phyloP scores from a whole-genome alignment of 768 basidiomycete species.

The Rhodocollybia butyracea region DNA sequence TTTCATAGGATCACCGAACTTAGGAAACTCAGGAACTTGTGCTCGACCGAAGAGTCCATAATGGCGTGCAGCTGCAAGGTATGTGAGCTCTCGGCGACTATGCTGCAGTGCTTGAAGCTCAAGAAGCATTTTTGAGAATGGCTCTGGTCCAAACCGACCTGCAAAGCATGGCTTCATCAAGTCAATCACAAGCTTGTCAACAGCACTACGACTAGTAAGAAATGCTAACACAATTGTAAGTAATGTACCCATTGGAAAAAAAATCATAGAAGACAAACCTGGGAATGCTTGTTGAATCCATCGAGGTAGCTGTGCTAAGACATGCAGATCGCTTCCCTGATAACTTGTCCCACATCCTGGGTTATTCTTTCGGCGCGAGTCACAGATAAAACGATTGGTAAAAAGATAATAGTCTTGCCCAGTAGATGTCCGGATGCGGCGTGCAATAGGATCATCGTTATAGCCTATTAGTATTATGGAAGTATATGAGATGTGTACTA shows the following conservation, averaged over 20 bases:
- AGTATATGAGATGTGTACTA: background rate
- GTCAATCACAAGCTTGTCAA: conserved; percentile 11
- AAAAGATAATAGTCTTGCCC: conserved; percentile 12
- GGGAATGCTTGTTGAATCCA: conserved; percentile 15
- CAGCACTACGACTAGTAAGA: conserved; percentile 10
- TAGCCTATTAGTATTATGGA: conserved; percentile 2
- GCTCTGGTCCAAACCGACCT: conserved; percentile 14
- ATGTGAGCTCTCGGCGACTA: conserved; percentile 14
- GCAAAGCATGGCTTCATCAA: conserved; percentile 13
- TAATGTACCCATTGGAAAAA: background rate
- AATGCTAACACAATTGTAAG: conserved; percentile 1
- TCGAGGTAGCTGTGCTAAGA: conserved; percentile 9
- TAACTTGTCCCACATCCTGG: conserved; percentile 12
- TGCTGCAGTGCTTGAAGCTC: conserved; percentile 14
- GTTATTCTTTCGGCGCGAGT: background rate
- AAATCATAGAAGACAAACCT: conserved; percentile 8
- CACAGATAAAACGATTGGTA: conserved; percentile 10
- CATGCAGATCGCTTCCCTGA: conserved; percentile 13
- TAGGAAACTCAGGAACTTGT: conserved; percentile 2
- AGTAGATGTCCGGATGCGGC: conserved; percentile 8
- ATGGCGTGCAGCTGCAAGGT: background rate
- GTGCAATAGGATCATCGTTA: conserved; percentile 11
- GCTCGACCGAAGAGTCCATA: background rate
- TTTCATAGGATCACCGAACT: background rate
- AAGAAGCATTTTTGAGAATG: conserved; percentile 13